Base-by-base conservation (phyloP, 1,284 basidiomycete species). In the Marasmius fiardii region DNA sequence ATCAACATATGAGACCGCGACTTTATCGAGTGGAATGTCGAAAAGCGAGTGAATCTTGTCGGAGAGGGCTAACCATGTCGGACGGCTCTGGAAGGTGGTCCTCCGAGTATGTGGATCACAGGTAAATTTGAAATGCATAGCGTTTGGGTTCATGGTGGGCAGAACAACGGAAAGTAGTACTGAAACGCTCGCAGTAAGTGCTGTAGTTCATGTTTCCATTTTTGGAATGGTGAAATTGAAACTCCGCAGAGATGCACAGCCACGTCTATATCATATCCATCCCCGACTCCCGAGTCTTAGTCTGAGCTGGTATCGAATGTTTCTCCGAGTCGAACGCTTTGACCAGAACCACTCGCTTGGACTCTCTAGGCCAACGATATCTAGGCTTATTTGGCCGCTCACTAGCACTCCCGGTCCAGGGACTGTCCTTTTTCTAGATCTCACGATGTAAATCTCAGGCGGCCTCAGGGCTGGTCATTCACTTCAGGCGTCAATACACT, bases 1-100 rank as follows among this genome's bases (percentile, higher is more conserved):
- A 68, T 91, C 88, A 49, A 84, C 57, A 66, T 91, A 91, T 31
- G 84, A 82, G 35, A 88, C 83, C 2, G 77, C 86, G 53, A 90
- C 71, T 50, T 76, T 76, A 56, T 78, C 75, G 52, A 70, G 57
- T 10, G 85, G 78, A 43, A 91, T 83, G 52, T 67, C 65, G 68
- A 80, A 90, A 23, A 90, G 70, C 24, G 66, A 56, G 37, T 78
- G 72, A 56, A 89, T 80, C 62, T 75, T 83, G 34, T 71, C 59
- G 8, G 85, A 79, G 34, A 91, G 79, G 16, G 71, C 63, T 14
- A 61, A 43, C 88, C 88, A 90, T 7, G 73, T 65, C 12, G 82
- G 86, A 14, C 64, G 69, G 1, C 68, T 63, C 14, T 69, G 58
- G 63, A 90, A 90, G 4, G 73, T 69, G 33, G 83, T 67, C n/a